A percentile compares a stretch with the other conserved stretches of the same genome.
Conservation (phyloP, 495 filamentous ascomycete genomes). For the Jackrogersella minutella region DNA sequence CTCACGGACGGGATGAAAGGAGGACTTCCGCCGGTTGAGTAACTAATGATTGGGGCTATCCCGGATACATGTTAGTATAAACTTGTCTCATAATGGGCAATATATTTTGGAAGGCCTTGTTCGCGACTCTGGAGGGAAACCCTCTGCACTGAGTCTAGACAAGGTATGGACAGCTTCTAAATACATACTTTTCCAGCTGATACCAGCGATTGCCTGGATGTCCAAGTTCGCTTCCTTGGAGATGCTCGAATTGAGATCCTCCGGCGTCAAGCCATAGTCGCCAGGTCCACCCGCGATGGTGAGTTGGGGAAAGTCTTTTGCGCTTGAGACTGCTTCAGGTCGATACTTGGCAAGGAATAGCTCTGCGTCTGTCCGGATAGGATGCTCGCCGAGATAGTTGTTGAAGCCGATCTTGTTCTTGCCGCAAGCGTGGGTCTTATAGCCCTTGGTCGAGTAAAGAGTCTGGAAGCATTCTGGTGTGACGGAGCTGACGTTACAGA, state of each 20-base stretch:
- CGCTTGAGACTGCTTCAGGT: constrained; percentile 55
- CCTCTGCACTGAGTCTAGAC: too few species aligned
- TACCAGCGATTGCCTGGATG: constrained; percentile 63
- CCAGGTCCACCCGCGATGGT: constrained; percentile 52
- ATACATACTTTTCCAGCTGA: constrained; percentile 38
- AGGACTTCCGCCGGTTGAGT: constrained; percentile 55
- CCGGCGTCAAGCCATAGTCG: constrained; percentile 36
- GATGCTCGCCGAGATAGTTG: constrained; percentile 59
- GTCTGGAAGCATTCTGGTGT: constrained; percentile 63
- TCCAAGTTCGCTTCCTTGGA: constrained; percentile 77
- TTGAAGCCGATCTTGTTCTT: constrained; percentile 58
- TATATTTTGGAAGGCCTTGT: too few species aligned
- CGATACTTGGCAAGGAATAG: constrained; percentile 59
- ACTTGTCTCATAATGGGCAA: neutral
- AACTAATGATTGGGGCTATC: constrained; percentile 50
- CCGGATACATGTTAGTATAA: neutral
- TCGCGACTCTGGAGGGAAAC: neutral
- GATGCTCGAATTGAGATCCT: constrained; percentile 45
- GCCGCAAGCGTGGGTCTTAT: constrained; percentile 51
- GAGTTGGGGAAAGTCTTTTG: constrained; percentile 52
- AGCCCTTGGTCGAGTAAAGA: constrained; percentile 63
- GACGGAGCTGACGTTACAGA: constrained; percentile 61
- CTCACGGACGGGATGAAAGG: constrained; percentile 38
- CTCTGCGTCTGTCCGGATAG: constrained; percentile 58
- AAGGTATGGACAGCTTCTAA: neutral